Evolutionary conservation across 768 basidiomycete genomes (phyloP).

Genomic region (Xerocomus brunneocitrinus): DNA sequence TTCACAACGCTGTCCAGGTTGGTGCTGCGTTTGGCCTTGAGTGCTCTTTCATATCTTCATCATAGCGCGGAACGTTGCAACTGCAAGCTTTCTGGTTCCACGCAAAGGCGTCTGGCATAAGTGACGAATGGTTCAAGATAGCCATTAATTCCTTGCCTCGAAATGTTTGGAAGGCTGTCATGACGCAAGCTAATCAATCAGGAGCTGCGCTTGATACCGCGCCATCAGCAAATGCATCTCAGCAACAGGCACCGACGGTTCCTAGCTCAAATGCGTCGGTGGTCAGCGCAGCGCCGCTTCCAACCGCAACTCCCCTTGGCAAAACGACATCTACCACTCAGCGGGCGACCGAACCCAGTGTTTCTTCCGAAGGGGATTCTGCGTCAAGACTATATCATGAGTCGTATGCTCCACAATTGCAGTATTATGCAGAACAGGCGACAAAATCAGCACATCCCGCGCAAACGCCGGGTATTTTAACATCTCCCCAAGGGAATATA

Average conservation of each 20-base stretch:
- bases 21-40: slow-evolving; percentile 5
- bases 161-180: slow-evolving; percentile 7
- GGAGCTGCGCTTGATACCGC: background rate
- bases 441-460: slow-evolving; percentile 4
- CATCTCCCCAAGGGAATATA: background rate
- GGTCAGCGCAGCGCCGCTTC: background rate
- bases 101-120: slow-evolving; percentile 16
- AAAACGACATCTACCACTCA: background rate
- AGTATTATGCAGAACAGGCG: slow-evolving; percentile 21
- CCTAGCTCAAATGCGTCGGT: background rate
- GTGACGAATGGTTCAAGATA: slow-evolving; percentile 16
- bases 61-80: slow-evolving; percentile 14
- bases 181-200: slow-evolving; percentile 4
- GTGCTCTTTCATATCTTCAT: background rate
- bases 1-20: slow-evolving; percentile 21
- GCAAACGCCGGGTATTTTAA: slow-evolving; percentile 1
- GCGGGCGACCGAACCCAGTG: background rate
- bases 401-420: slow-evolving; percentile 13
- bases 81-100: slow-evolving; percentile 11
- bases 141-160: slow-evolving; percentile 19
- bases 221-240: background rate
- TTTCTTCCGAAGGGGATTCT: background rate
- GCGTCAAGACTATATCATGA: background rate
- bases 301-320: background rate
- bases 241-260: background rate